Evolutionary conservation across 2,329 filamentous ascomycete genomes (phyloP), one percentile per base, ranked within the genome.

Genomic region (Microdochium nivale): DNA sequence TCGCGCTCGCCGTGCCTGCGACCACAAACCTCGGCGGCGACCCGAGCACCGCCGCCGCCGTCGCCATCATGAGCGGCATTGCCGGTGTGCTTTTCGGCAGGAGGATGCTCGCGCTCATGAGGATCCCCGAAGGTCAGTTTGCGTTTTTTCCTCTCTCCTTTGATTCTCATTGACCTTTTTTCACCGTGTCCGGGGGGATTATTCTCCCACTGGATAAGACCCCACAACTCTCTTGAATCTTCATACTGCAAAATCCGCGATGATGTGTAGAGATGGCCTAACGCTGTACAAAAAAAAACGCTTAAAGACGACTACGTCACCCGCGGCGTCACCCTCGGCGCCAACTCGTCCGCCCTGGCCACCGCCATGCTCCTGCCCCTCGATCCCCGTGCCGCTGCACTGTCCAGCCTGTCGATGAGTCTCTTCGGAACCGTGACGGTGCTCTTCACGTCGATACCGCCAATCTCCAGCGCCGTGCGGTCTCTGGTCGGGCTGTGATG

Each of bases 291-390:
- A n/a, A n/a, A n/a, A n/a, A n/a, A n/a, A n/a, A n/a, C n/a, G n/a
- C n/a, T n/a, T 11, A 2, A 48, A 76, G 80, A 83, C 57, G 81
- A 83, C 62, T 84, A 83, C 54, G 79, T 84, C 32, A 83, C 79
- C 1, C 67, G 79, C n/a, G 80, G 81, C 10, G 78, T 84, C 3
- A 79, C 79, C 1, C 62, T 83, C n/a, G 80, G 80, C 3, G 77
- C 76, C 1, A 83, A 83, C 59, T 80, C 78, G 0, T 79, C 76
- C 3, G 80, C 80, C 5, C 78, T 84, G 37, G 79, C 73, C 1
- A 83, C 80, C 3, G 79, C 81, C 0, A 60, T 82, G 32, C 65
- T 84, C 2, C 63, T 84, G 2, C 68, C 72, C 2, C 76, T 74
- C 1, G 80, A 84, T 55, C 79, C 79, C 1, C 70, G 80, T 44